These are phyloP conservation scores for Durotheca rogersii DNA, from an alignment of 495 filamentous ascomycete species.

Conservation along the genomic window DNA sequence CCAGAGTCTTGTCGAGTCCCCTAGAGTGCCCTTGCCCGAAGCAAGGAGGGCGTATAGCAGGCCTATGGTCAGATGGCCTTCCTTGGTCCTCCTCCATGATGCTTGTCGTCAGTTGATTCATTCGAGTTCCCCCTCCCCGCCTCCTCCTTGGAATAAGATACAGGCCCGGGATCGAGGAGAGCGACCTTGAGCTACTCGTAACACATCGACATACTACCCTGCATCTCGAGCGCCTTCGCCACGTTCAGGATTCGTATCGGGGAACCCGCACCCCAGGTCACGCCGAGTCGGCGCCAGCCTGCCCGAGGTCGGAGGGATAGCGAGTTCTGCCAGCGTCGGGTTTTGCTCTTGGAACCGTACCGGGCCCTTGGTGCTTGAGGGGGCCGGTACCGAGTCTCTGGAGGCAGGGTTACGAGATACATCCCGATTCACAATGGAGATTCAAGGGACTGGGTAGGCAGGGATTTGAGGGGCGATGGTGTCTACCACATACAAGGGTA, in stretches of 20 bases:
- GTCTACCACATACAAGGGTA: too few species aligned
- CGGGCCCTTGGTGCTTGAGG: too few species aligned
- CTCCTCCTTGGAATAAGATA: too few species aligned
- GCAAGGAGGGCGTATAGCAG: conserved; percentile 12
- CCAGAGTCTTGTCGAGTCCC: not conserved
- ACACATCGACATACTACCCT: not conserved
- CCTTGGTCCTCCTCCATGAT: too few species aligned
- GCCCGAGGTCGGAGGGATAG: conserved; percentile 8
- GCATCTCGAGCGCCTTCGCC: not conserved
- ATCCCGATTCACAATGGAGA: too few species aligned
- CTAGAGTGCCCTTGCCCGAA: not conserved
- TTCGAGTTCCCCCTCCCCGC: not conserved
- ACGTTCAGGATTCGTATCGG: conserved; percentile 2
- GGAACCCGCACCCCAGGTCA: not conserved
- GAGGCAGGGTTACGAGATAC: conserved; percentile 5
- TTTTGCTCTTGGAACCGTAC: too few species aligned
- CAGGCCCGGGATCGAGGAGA: not conserved
- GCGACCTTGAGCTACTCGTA: conserved; percentile 6
- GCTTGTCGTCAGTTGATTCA: too few species aligned
- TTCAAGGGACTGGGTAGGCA: too few species aligned
- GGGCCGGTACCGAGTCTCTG: conserved; percentile 4
- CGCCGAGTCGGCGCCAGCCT: conserved; percentile 8
- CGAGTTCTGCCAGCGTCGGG: not conserved
- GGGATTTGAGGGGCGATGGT: too few species aligned
- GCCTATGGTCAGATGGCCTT: conserved; percentile 12